phyloP scores from a whole-genome alignment of 306 rosid genomes.

The Cicer cuneatum region DNA sequence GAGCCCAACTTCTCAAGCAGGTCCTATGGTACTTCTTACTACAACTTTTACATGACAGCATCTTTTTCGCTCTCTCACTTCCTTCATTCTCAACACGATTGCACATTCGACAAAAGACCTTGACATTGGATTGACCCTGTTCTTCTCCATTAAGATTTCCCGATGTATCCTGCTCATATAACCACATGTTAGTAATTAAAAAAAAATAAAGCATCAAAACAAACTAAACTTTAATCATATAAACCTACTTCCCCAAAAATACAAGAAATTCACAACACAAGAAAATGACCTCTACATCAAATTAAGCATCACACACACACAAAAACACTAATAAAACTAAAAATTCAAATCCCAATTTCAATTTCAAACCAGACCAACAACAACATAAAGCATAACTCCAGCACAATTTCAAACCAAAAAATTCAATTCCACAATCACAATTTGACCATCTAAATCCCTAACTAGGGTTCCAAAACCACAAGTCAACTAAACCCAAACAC shows the following conservation, averaged over 20 bases:
- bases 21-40: constrained; percentile 92
- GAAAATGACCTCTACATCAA: background rate
- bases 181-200: constrained; percentile 1
- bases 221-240: background rate
- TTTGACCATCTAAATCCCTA: background rate
- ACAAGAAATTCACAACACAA: background rate
- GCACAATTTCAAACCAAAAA: constrained; percentile 3
- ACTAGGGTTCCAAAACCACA: background rate
- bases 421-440: constrained; percentile 6
- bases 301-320: background rate
- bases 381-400: constrained; percentile 8
- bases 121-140: constrained; percentile 69
- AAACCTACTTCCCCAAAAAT: background rate
- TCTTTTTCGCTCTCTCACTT: constrained; percentile 83
- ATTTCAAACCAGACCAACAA: background rate
- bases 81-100: constrained; percentile 87
- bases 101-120: constrained; percentile 92
- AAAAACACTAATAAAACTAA: background rate
- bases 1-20: constrained; percentile 94
- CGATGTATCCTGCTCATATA: constrained; percentile 63
- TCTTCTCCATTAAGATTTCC: constrained; percentile 72
- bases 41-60: constrained; percentile 96
- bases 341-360: background rate
- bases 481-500: constrained; percentile 24
- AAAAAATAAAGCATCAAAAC: constrained; percentile 7